phyloP scores from a whole-genome alignment of 139 green algal genomes.

The Astrephomene gubernaculifera region DNA sequence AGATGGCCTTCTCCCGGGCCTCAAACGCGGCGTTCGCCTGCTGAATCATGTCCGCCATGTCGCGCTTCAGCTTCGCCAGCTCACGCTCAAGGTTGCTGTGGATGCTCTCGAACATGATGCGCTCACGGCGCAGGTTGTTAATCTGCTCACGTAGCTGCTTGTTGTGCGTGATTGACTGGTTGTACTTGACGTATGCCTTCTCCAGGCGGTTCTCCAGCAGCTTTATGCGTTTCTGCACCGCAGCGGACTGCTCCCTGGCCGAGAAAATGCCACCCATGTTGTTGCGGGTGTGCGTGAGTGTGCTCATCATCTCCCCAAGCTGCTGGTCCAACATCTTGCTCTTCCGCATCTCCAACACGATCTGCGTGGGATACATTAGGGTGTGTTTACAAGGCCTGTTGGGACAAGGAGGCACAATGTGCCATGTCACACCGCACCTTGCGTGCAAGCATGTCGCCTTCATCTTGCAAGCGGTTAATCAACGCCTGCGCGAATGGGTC shows the following conservation, averaged over 20 bases:
- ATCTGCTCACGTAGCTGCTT: slow-evolving; percentile 84
- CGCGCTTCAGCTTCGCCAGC: slow-evolving; percentile 78
- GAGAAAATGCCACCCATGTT: slow-evolving; percentile 87
- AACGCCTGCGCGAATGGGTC: slow-evolving; percentile 55
- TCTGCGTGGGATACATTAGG: slow-evolving; percentile 62
- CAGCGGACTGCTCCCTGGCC: slow-evolving; percentile 69
- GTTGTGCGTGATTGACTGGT: slow-evolving; percentile 81
- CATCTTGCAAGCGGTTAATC: slow-evolving; percentile 65
- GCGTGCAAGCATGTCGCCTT: slow-evolving; percentile 63
- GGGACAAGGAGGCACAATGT: not conserved
- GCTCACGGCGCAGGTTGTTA: slow-evolving; percentile 89
- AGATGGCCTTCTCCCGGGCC: slow-evolving; percentile 80
- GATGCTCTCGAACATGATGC: slow-evolving; percentile 90
- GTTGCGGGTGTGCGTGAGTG: slow-evolving; percentile 64
- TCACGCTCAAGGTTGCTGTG: slow-evolving; percentile 84
- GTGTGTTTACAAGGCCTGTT: too few species aligned
- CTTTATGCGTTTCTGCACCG: slow-evolving; percentile 79
- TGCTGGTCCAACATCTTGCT: slow-evolving; percentile 69
- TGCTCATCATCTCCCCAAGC: slow-evolving; percentile 38
- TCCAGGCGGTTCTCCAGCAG: slow-evolving; percentile 90
- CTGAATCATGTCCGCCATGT: slow-evolving; percentile 87
- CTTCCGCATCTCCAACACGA: slow-evolving; percentile 75
- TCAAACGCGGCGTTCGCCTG: slow-evolving; percentile 64
- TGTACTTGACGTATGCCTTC: slow-evolving; percentile 85
- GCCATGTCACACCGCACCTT: slow-evolving; percentile 53